Percentiles rank a stretch among this genome's conserved stretches.
phyloP scores from a whole-genome alignment of 2,329 filamentous ascomycete genomes.

The Colletotrichum incanum region DNA sequence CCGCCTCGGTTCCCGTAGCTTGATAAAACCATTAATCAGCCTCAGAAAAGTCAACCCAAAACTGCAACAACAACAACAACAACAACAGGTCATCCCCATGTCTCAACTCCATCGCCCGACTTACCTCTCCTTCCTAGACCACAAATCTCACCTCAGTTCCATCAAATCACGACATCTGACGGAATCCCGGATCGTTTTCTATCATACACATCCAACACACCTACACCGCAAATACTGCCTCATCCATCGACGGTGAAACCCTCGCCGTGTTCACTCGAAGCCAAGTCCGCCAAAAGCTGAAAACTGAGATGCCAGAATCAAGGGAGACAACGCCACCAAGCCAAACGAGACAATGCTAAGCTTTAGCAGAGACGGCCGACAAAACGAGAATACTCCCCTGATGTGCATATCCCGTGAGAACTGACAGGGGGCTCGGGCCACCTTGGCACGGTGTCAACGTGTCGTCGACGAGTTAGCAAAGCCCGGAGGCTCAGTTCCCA shows the following conservation, averaged over 20 bases:
- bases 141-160: not conserved
- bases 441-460: not conserved
- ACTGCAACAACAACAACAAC: not conserved
- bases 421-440: not conserved
- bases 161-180: not conserved
- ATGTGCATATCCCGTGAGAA: not conserved
- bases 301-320: not conserved
- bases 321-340: not conserved
- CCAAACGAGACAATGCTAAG: slow-evolving; percentile 4
- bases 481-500: not conserved
- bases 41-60: not conserved
- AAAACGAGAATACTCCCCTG: not conserved
- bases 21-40: not conserved
- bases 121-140: not conserved
- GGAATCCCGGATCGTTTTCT: not conserved
- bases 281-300: not conserved
- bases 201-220: not conserved
- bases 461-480: not conserved
- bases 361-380: slow-evolving; percentile 13
- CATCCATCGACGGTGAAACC: not conserved
- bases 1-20: not conserved
- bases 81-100: not conserved
- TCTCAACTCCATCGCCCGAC: not conserved
- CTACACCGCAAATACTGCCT: not conserved
- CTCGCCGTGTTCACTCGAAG: slow-evolving; percentile 16